Evolutionary conservation across 2,329 filamentous ascomycete genomes (phyloP).

Genomic region (Trichophyton verrucosum): DNA sequence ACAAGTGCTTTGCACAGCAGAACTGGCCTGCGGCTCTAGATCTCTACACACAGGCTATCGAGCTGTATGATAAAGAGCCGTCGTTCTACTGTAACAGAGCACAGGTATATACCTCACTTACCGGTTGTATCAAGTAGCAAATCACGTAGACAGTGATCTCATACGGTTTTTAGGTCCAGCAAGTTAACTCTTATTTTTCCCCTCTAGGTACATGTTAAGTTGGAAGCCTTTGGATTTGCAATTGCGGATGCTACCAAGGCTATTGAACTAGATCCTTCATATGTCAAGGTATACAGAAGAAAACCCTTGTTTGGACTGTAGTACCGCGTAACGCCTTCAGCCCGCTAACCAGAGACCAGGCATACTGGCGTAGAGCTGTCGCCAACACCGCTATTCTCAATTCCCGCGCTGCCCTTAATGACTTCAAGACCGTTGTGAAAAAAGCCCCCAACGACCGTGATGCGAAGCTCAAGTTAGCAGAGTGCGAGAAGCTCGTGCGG

Average conservation of each 20-base stretch:
- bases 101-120: conserved; percentile 50
- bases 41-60: conserved; percentile 78
- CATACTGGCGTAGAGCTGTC: conserved; percentile 85
- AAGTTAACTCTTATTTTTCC: not conserved
- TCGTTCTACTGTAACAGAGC: conserved; percentile 91
- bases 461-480: conserved; percentile 77
- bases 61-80: conserved; percentile 67
- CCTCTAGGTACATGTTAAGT: conserved; percentile 75
- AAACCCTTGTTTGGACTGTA: not conserved
- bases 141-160: not conserved
- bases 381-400: conserved; percentile 84
- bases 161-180: not conserved
- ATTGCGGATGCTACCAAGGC: conserved; percentile 84
- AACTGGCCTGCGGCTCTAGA: conserved; percentile 76
- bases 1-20: conserved; percentile 78
- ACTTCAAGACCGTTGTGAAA: conserved; percentile 83
- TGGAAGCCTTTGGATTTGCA: conserved; percentile 88
- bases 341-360: conserved; percentile 38
- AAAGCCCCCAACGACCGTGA: conserved; percentile 81
- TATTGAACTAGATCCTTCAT: conserved; percentile 73
- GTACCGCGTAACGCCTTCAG: not conserved
- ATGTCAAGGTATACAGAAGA: conserved; percentile 62
- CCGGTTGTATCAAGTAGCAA: not conserved
- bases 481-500: conserved; percentile 91
- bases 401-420: conserved; percentile 74